These are phyloP conservation scores for Forsythia viridissima DNA, from an alignment of 257 asterid species.

Conservation along the genomic window DNA sequence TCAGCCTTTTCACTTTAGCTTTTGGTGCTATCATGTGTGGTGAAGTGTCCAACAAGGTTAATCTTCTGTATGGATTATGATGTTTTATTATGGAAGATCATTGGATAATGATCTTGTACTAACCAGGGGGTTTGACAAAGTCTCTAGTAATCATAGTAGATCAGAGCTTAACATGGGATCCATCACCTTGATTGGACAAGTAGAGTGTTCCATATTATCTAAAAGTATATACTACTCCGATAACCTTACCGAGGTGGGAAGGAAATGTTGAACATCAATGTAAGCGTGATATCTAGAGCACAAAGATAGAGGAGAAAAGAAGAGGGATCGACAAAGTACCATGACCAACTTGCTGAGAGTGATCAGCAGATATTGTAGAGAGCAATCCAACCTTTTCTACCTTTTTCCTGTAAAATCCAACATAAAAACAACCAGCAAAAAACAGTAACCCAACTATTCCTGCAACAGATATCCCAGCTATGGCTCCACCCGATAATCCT, in stretches of 20 bases:
- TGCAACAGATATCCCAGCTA: conserved; percentile 72
- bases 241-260: background rate
- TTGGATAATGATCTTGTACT: background rate
- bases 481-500: conserved; percentile 76
- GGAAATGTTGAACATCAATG: background rate
- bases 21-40: background rate
- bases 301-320: conserved; percentile 12
- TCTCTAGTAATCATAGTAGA: background rate
- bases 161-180: background rate
- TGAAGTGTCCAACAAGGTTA: background rate
- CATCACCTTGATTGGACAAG: background rate
- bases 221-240: background rate
- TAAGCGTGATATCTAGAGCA: background rate
- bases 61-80: background rate
- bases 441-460: conserved; percentile 46
- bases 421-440: conserved; percentile 50
- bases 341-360: conserved; percentile 36
- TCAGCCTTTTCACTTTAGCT: background rate
- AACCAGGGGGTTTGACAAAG: background rate
- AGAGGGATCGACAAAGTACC: conserved; percentile 27
- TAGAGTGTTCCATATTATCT: background rate
- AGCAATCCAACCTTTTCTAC: conserved; percentile 40
- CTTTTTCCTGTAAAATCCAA: conserved; percentile 52
- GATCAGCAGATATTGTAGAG: conserved; percentile 45
- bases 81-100: background rate